phyloP scores from a whole-genome alignment of 2,329 filamentous ascomycete species.

The Plenodomus tracheiphilus region DNA sequence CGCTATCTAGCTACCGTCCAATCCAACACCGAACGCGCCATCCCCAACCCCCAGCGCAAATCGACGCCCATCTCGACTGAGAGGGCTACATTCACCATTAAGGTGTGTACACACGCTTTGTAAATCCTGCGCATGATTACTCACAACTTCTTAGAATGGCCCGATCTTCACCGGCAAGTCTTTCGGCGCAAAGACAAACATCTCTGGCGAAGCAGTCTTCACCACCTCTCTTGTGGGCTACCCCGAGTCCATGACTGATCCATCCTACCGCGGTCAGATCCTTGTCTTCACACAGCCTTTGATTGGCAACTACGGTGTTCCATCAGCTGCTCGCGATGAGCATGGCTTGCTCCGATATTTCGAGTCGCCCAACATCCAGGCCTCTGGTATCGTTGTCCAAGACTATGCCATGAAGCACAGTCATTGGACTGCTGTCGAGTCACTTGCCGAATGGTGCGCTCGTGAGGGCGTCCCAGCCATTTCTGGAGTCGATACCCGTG shows the following conservation, averaged over 20 bases:
- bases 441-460: conserved; percentile 89
- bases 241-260: conserved; percentile 80
- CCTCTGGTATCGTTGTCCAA: conserved; percentile 91
- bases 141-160: conserved; percentile 67
- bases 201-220: conserved; percentile 97
- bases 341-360: conserved; percentile 96
- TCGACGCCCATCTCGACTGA: conserved; percentile 72
- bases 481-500: conserved; percentile 94
- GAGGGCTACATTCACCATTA: conserved; percentile 91
- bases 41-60: conserved; percentile 61
- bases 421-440: conserved; percentile 98
- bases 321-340: conserved; percentile 80
- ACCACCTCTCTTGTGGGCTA: conserved; percentile 98
- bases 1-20: conserved; percentile 68
- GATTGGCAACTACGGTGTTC: conserved; percentile 98
- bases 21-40: conserved; percentile 70
- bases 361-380: conserved; percentile 96
- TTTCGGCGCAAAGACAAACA: conserved; percentile 94
- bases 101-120: conserved; percentile 58
- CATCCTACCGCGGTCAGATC: conserved; percentile 81
- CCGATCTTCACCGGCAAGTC: conserved; percentile 96
- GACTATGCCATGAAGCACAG: conserved; percentile 94
- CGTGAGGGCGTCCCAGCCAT: conserved; percentile 95
- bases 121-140: conserved; percentile 12
- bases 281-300: conserved; percentile 97